These are phyloP conservation scores for Leptosphaerulina australis DNA, from an alignment of 2,329 filamentous ascomycete genomes.

Conservation along the genomic window DNA sequence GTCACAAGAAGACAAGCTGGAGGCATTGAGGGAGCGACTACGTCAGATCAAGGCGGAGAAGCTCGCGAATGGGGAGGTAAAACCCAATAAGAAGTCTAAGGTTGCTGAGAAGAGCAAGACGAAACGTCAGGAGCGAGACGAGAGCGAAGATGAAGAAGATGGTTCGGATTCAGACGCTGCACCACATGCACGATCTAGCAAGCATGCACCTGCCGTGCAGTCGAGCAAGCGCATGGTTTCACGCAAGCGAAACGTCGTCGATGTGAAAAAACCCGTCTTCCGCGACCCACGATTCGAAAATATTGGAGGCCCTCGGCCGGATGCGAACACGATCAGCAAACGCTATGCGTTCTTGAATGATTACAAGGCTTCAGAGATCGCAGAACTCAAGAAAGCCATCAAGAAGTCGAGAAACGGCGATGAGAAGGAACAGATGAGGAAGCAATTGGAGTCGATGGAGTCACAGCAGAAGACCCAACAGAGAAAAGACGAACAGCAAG, in stretches of 20 bases:
- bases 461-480: slow-evolving; percentile 74
- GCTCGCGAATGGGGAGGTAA: slow-evolving; percentile 29
- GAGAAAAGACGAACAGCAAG: slow-evolving; percentile 71
- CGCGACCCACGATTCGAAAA: slow-evolving; percentile 92
- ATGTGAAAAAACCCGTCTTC: slow-evolving; percentile 60
- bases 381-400: slow-evolving; percentile 71
- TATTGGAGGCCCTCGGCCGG: slow-evolving; percentile 58
- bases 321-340: slow-evolving; percentile 66
- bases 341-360: slow-evolving; percentile 89
- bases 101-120: slow-evolving; percentile 13
- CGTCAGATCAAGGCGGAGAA: slow-evolving; percentile 53
- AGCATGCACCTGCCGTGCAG: slow-evolving; percentile 86
- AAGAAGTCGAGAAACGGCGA: slow-evolving; percentile 68
- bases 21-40: slow-evolving; percentile 53
- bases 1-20: slow-evolving; percentile 55
- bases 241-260: slow-evolving; percentile 76
- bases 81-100: slow-evolving; percentile 26
- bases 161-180: slow-evolving; percentile 42
- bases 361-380: slow-evolving; percentile 84
- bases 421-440: slow-evolving; percentile 73
- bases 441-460: slow-evolving; percentile 77
- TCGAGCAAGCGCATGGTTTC: slow-evolving; percentile 84
- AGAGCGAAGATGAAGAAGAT: slow-evolving; percentile 42
- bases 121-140: slow-evolving; percentile 29
- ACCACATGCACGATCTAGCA: slow-evolving; percentile 65